These are phyloP conservation scores for Rhizopus delemar DNA, from an alignment of 371 early-diverging fungal genomes.

Conservation along the genomic window DNA sequence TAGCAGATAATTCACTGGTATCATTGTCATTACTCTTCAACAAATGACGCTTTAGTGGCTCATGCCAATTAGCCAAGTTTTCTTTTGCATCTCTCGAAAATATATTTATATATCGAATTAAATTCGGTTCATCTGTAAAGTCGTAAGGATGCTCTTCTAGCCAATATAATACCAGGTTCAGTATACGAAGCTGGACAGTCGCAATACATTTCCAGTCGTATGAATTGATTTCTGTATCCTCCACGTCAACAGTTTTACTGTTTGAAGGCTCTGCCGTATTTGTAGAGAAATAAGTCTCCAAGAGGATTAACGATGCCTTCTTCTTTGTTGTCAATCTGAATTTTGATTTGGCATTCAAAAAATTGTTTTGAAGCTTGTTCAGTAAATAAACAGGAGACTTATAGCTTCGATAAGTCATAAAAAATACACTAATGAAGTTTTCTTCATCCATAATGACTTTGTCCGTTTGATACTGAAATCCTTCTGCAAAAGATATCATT, in stretches of 20 bases:
- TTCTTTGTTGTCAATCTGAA: conserved; percentile 6
- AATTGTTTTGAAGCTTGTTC: conserved; percentile 51
- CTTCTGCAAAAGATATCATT: conserved; percentile 23
- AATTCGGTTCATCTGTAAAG: conserved; percentile 63
- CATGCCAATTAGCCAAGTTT: conserved; percentile 33
- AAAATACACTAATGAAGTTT: conserved; percentile 51
- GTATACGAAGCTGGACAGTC: conserved; percentile 42
- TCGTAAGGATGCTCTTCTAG: conserved; percentile 62
- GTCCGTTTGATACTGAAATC: conserved; percentile 11
- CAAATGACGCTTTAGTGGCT: conserved; percentile 14
- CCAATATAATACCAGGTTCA: conserved; percentile 71
- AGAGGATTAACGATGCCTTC: conserved; percentile 4
- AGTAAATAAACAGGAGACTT: conserved; percentile 49
- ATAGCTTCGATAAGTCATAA: conserved; percentile 61
- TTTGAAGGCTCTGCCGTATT: neutral
- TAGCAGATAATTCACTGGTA: neutral
- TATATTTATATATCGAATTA: conserved; percentile 29
- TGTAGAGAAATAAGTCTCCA: conserved; percentile 16
- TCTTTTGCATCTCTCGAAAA: conserved; percentile 29
- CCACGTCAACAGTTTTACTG: conserved; percentile 5
- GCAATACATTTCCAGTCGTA: conserved; percentile 46
- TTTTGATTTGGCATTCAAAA: conserved; percentile 35
- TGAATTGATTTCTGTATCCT: conserved; percentile 10
- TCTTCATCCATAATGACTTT: conserved; percentile 45
- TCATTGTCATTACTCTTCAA: neutral